Evolutionary conservation across 2,329 filamentous ascomycete species (phyloP), one percentile per base, ranked within the genome.

Genomic region (Exophiala sp.): DNA sequence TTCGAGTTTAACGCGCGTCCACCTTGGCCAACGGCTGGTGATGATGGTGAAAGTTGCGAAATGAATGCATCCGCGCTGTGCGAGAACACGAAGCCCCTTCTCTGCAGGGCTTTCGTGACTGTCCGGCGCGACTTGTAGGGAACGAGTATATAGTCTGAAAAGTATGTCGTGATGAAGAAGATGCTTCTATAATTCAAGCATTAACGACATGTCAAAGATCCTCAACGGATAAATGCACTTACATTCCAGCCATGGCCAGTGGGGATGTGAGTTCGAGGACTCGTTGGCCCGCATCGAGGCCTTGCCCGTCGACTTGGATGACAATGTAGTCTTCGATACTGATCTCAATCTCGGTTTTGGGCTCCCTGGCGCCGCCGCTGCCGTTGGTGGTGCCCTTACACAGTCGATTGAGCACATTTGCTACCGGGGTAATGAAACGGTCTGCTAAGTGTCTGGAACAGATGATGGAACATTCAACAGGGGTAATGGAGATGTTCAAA

Each of bases 111-210:
- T 54, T 84, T 78, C 33, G 90, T 83, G 44, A 97, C 91, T 36
- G 85, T 86, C 21, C 81, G 75, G 47, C 87, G 84, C 65, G 87
- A 84, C 66, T 85, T 88, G 49, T 79, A 79, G 0, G 94, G 91
- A 1, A 96, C 90, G 34, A 97, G 80, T 64, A 99, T 95, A 72
- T 96, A 97, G 74, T 99, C 92, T 33, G 89, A 94, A 72, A 95
- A 97, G 72, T 97, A 99, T 32, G 91, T 96, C 3, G 92, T 96
- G 69, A 96, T 95, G 79, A 97, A 97, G 77, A 97, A 96, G 67
- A 99, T 95, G 49, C 92, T 89, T 48, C 82, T 84, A 43, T 47
- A 29, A 29, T 29, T 16, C 39, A 43, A 24, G n/a, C 49, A 50
- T 41, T 29, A 29, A 8, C 24, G 24, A 5, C 24, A 8, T 8